Evolutionary conservation across 345 rosid genomes (phyloP).

Genomic region (Populus pruinosa): DNA sequence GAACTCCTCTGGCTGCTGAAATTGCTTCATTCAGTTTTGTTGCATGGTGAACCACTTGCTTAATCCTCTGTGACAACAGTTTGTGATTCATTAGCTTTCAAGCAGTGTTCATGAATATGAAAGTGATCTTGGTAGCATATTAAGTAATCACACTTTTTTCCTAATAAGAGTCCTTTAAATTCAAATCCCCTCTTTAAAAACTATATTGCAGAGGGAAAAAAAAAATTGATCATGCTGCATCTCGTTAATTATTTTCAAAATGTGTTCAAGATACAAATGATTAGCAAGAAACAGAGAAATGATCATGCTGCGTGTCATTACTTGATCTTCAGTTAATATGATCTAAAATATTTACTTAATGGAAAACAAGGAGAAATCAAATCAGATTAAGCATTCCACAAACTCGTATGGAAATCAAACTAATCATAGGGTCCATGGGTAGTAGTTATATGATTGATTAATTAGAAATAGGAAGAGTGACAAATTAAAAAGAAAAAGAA

Average conservation of each 20-base stretch:
- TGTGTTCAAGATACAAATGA: neutral
- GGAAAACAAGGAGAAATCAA: constrained; percentile 7
- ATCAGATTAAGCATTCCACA: neutral
- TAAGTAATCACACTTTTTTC: neutral
- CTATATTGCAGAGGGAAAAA: neutral
- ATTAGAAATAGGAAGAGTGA: neutral
- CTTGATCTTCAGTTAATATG: neutral
- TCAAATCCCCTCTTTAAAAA: neutral
- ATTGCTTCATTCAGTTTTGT: constrained; percentile 64
- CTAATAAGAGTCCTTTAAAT: no score
- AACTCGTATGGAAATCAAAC: neutral
- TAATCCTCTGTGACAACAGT: constrained; percentile 51
- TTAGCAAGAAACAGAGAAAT: no score
- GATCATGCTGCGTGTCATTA: neutral
- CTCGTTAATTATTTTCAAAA: neutral
- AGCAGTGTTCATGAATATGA: neutral
- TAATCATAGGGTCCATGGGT: neutral
- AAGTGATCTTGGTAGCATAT: neutral
- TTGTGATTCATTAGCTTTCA: neutral
- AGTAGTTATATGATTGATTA: neutral
- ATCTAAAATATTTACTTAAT: neutral
- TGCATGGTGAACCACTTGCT: constrained; percentile 64
- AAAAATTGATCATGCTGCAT: no score
- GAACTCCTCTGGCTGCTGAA: constrained; percentile 63
- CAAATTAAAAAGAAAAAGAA: neutral